Evolutionary conservation across 306 rosid genomes (phyloP), one percentile per base, ranked within the genome.

Genomic region (Rosa persica): DNA sequence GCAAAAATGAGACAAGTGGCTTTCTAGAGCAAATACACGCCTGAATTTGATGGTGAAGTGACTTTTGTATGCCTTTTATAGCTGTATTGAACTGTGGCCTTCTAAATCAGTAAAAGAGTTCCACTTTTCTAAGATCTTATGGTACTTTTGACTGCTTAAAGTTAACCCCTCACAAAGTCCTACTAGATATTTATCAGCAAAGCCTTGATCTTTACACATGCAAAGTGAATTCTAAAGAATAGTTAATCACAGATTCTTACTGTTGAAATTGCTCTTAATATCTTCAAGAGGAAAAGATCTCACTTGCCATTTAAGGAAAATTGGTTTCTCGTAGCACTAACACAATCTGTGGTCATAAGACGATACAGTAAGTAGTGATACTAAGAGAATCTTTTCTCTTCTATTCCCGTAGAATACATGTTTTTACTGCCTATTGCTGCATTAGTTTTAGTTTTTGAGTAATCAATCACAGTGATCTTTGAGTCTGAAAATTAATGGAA

Each of bases 51-150:
- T 42, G 17, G 79, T 46, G 60, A 66, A 73, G 51, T 6, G 27
- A 36, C 10, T 80, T 22, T 19, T 51, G 86, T 62, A 66, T n/a
- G 67, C 48, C 25, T 77, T 76, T 65, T 73, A 73, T 58, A 60
- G 76, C 86, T 81, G 67, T 71, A 84, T 80, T 78, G 67, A 89
- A 87, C 78, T 49, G 71, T 60, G 68, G 64, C 85, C 91, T 85
- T 83, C 83, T 66, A 84, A 66, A 83, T 79, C 72, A 77, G 80
- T 60, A 52, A 81, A 85, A 72, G 70, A 7, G 42, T 42, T 60
- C 65, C 20, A 16, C 77, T 78, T 84, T 86, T 76, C 51, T 30
- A 4, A 67, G 85, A 80, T 84, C 67, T 27, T 64, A 19, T 54
- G 79, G 65, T 57, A 75, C 52, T 70, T 30, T 70, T 76, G 73